Evolutionary conservation across 1,139 yeast genomes (phyloP), one percentile per base, ranked within the genome.

Genomic region (Yamadazyma sp.): DNA sequence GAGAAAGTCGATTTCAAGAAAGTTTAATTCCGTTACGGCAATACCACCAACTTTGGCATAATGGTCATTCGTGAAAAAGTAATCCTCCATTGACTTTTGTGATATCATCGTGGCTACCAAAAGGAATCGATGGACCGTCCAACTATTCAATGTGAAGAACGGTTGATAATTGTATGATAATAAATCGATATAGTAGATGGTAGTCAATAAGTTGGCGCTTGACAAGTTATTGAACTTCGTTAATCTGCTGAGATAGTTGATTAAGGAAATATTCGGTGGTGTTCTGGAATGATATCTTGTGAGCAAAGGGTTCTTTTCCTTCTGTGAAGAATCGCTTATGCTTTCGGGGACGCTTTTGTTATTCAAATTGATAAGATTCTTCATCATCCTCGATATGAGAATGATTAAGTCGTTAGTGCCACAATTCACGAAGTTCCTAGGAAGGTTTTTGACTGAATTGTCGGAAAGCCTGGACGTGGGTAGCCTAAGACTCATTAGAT

Each of bases 21-120:
- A 75, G 59, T 92, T 92, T 49, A 92, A 69, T 59, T 92, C 98
- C 44, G 83, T 76, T 32, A 85, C 69, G 29, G 92, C 88, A 6
- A 92, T 84, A 48, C 98, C 98, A 1, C 98, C 98, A 15, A 92
- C 98, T 58, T 87, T 86, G 9, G 98, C 96, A 58, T 92, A 92
- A 60, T 91, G 97, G 28, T 84, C 78, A 59, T 91, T 92, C 5
- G 97, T 89, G 61, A 95, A 91, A 59, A 92, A 92, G 33, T 91
- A 84, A 61, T 92, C 98, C 59, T 96, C 94, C 52, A 92, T 73
- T 2, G 96, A 95, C 60, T 92, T 92, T 47, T 92, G 85, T 1
- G 95, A 95, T 4, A 91, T 81, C 56, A 94, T 87, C 0, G 96
- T 89, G 0, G 96, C 95, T 0, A 96, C 91, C 38, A 92, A 72